Conservation (phyloP, 2,329 filamentous ascomycete genomes). For the Cordyceps militaris region DNA sequence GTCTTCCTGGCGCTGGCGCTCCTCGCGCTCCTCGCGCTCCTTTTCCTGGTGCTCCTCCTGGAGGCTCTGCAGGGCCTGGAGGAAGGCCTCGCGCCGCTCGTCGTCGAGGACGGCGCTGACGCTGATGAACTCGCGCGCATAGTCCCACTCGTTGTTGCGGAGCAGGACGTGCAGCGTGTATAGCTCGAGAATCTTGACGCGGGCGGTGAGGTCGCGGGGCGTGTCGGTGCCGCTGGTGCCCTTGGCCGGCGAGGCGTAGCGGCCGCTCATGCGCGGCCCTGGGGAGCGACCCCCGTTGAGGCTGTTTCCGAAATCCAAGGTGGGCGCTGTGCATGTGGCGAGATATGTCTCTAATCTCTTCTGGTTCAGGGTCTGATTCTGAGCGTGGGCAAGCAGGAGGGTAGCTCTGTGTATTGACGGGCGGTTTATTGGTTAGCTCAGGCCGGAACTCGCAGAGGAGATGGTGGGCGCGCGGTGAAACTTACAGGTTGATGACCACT, state of each 20-base stretch:
- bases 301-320: constrained; percentile 62
- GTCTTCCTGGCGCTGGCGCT: constrained; percentile 48
- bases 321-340: constrained; percentile 65
- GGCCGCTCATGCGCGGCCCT: constrained; percentile 27
- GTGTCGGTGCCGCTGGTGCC: constrained; percentile 65
- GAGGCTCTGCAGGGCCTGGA: constrained; percentile 75
- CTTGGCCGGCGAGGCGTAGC: constrained; percentile 40
- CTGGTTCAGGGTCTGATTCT: constrained; percentile 77
- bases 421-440: constrained; percentile 9
- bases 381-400: constrained; percentile 82
- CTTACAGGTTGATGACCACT: constrained; percentile 82
- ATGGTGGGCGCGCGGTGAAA: not conserved
- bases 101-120: constrained; percentile 85
- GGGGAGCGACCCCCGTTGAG: constrained; percentile 42
- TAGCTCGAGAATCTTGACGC: constrained; percentile 88
- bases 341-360: constrained; percentile 83
- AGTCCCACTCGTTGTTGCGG: constrained; percentile 92
- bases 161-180: constrained; percentile 94
- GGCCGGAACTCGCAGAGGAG: not conserved
- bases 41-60: constrained; percentile 75
- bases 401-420: constrained; percentile 58
- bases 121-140: constrained; percentile 83
- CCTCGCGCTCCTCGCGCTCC: constrained; percentile 58
- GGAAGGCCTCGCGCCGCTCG: constrained; percentile 80
- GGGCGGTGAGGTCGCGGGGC: constrained; percentile 72